A percentile compares a stretch with the other conserved stretches of the same genome.
phyloP scores from a whole-genome alignment of 805 yeast species.

The Candida boleticola region DNA sequence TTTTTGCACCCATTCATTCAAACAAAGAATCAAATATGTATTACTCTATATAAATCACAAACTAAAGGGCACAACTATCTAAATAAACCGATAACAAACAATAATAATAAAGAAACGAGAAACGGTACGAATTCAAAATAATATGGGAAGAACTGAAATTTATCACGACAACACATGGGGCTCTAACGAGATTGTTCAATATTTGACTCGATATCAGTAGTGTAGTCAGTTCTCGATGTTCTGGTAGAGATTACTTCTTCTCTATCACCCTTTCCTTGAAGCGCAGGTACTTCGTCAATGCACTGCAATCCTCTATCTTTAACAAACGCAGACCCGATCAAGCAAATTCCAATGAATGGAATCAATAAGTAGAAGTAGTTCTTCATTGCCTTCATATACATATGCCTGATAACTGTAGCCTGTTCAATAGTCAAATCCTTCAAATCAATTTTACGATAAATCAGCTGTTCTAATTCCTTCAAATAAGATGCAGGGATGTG shows the following conservation, averaged over 20 bases:
- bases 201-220: background rate
- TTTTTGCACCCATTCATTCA: no score
- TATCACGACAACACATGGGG: no score
- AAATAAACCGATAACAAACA: no score
- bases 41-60: no score
- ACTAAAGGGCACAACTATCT: no score
- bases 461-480: conserved; percentile 22
- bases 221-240: conserved; percentile 1
- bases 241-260: background rate
- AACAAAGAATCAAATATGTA: no score
- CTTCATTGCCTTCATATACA: conserved; percentile 32
- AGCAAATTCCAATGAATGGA: conserved; percentile 33
- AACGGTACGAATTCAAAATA: no score
- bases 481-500: conserved; percentile 15
- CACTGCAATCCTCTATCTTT: conserved; percentile 37
- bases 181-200: no score
- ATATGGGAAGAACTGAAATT: no score
- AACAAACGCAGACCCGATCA: conserved; percentile 28
- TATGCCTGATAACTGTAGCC: conserved; percentile 17
- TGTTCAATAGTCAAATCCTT: conserved; percentile 18
- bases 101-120: no score
- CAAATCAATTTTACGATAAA: conserved; percentile 23
- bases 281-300: conserved; percentile 31
- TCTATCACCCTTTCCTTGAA: conserved; percentile 16
- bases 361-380: conserved; percentile 34